Base-by-base conservation (phyloP, 1,284 basidiomycete genomes). In the Puccinia triticina region DNA sequence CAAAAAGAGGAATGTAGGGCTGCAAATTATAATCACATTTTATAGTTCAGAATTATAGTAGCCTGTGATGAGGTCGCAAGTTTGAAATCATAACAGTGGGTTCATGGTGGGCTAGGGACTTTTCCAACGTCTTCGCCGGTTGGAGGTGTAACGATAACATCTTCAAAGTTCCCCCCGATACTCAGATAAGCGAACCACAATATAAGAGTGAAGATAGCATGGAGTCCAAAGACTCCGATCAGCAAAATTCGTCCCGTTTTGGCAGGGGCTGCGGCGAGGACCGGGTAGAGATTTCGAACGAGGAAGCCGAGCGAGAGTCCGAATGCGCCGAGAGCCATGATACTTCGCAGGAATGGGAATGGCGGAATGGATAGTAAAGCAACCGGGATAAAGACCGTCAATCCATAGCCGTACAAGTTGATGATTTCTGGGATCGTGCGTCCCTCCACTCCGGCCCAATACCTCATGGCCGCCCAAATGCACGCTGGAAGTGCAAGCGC, bases 201-300 rank as follows among this genome's bases (percentile, higher is more conserved):
- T 23, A 84, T 83, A 43, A 86, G 43, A 16, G 84, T 84, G 40
- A 85, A 83, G 26, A 84, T 74, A 57, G 84, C 83, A 72, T 86
- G 86, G 40, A 86, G 69, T 29, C 76, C 83, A 8, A 83, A 84
- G 40, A 86, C 83, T 72, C 83, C 83, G 77, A 96, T 88, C 84
- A 96, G 92, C 67, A 96, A 87, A 7, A 94, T 90, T 32, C 94
- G 91, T 0, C 92, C 91, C 8, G 93, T 90, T 86, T 95, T 95
- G 84, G 93, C 91, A 86, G 92, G 85, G 84, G 95, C 94, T n/a
- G 91, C 90, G 37, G 92, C 91, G 55, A 98, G 91, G 77, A 96
- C 90, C 7, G 95, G 95, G 85, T 96, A 96, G 78, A 96, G 91
- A 85, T 96, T 97, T 26, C 90, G 89, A 23, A 91, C 89, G 88